Evolutionary conservation across 2,329 filamentous ascomycete genomes (phyloP).

Genomic region (Alternaria gaisen): DNA sequence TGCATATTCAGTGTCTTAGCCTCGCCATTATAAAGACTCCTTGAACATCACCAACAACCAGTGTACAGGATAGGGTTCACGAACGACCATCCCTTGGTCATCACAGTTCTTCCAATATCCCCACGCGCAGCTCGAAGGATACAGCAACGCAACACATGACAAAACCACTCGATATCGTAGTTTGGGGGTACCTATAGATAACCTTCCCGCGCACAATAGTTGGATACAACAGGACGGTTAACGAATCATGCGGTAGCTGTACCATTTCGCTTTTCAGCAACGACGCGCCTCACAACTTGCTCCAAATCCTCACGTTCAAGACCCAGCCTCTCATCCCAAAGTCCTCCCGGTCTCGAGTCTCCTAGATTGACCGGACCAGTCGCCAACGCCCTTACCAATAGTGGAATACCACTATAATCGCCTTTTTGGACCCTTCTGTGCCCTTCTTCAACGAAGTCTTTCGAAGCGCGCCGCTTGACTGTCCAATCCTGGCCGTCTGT

Average conservation of each 20-base stretch:
- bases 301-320: not conserved
- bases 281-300: not conserved
- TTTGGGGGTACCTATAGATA: no score
- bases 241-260: not conserved
- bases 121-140: no score
- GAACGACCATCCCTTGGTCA: no score
- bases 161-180: no score
- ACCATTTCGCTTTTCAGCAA: not conserved
- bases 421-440: not conserved
- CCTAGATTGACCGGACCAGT: not conserved
- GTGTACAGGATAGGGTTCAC: no score
- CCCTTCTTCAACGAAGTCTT: not conserved
- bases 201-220: no score
- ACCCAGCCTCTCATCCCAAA: not conserved
- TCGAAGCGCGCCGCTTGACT: not conserved
- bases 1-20: no score
- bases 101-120: no score
- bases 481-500: not conserved
- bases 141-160: no score
- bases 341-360: not conserved
- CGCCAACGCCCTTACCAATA: not conserved
- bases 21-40: no score
- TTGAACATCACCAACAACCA: no score
- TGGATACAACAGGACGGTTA: no score
- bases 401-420: not conserved